phyloP scores from a whole-genome alignment of 1,284 basidiomycete genomes.

The Pseudozyma hubeiensis region DNA sequence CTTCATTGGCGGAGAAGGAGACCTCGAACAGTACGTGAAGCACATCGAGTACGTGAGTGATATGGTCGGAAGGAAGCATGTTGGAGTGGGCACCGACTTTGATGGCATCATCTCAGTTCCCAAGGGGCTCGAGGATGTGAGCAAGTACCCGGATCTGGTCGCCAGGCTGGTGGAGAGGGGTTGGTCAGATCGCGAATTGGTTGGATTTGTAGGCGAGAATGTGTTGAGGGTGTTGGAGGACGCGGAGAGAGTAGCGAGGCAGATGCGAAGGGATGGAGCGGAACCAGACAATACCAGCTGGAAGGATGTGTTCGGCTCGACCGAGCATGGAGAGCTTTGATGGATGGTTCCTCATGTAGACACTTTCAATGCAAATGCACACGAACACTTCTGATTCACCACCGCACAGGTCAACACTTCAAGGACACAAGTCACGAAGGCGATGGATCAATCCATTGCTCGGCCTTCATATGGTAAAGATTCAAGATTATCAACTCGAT shows the following conservation, averaged over 20 bases:
- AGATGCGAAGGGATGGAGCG: constrained; percentile 27
- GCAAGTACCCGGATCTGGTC: constrained; percentile 39
- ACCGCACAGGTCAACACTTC: too few species aligned
- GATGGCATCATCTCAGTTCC: constrained; percentile 42
- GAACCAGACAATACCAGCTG: constrained; percentile 39
- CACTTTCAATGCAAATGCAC: neutral
- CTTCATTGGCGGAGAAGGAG: constrained; percentile 48
- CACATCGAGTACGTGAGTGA: constrained; percentile 35
- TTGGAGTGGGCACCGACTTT: constrained; percentile 49
- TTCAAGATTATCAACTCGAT: too few species aligned
- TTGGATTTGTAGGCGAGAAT: constrained; percentile 38
- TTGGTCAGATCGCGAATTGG: constrained; percentile 42
- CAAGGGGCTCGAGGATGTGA: constrained; percentile 39
- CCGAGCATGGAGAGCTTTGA: constrained; percentile 14
- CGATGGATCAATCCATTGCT: too few species aligned
- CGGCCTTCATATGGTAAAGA: too few species aligned
- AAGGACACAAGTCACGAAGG: too few species aligned
- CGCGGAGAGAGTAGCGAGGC: constrained; percentile 28
- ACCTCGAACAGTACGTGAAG: constrained; percentile 33
- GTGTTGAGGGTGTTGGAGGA: constrained; percentile 38
- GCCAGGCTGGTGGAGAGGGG: constrained; percentile 25
- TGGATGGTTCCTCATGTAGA: neutral
- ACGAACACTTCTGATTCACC: neutral
- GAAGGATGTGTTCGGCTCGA: constrained; percentile 32
- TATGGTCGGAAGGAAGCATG: constrained; percentile 35